Conservation (phyloP, 495 filamentous ascomycete species). For the Beverwykella pulmonaria region DNA sequence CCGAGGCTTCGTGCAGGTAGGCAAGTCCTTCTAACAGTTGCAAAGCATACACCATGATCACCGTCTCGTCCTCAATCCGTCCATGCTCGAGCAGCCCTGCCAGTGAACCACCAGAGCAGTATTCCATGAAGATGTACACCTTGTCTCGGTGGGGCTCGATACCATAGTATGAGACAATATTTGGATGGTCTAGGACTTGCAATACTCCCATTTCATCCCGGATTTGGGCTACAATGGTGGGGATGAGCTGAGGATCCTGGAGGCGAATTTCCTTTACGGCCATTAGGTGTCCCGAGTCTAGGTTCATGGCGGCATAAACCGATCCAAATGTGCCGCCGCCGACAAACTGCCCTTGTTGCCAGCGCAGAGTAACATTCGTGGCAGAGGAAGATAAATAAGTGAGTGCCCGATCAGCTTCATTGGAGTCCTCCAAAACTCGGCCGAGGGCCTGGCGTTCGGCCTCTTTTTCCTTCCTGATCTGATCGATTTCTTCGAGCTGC, state of each 20-base stretch:
- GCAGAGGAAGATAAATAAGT: slow-evolving; percentile 91
- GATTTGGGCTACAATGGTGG: slow-evolving; percentile 88
- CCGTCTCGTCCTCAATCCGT: slow-evolving; percentile 95
- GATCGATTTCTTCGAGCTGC: slow-evolving; percentile 74
- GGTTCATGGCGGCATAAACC: slow-evolving; percentile 94
- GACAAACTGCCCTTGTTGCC: slow-evolving; percentile 97
- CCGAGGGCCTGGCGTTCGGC: slow-evolving; percentile 89
- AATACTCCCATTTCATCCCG: slow-evolving; percentile 96
- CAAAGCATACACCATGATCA: slow-evolving; percentile 95
- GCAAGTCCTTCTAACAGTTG: slow-evolving; percentile 95
- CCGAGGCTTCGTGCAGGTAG: slow-evolving; percentile 86
- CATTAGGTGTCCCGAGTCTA: slow-evolving; percentile 95
- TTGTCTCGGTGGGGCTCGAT: slow-evolving; percentile 98
- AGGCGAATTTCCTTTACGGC: slow-evolving; percentile 97
- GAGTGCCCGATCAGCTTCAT: slow-evolving; percentile 91
- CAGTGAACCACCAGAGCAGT: slow-evolving; percentile 93
- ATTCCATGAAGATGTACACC: slow-evolving; percentile 99
- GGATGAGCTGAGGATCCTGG: slow-evolving; percentile 94
- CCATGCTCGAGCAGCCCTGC: slow-evolving; percentile 90
- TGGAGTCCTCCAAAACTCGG: slow-evolving; percentile 86
- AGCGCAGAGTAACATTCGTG: slow-evolving; percentile 90
- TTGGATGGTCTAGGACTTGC: slow-evolving; percentile 92
- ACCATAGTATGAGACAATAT: slow-evolving; percentile 95
- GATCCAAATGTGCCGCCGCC: slow-evolving; percentile 96
- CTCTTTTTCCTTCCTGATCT: slow-evolving; percentile 72